Evolutionary conservation across 305 asterid species (phyloP), one percentile per base, ranked within the genome.

Genomic region (Ajuga reptans): DNA sequence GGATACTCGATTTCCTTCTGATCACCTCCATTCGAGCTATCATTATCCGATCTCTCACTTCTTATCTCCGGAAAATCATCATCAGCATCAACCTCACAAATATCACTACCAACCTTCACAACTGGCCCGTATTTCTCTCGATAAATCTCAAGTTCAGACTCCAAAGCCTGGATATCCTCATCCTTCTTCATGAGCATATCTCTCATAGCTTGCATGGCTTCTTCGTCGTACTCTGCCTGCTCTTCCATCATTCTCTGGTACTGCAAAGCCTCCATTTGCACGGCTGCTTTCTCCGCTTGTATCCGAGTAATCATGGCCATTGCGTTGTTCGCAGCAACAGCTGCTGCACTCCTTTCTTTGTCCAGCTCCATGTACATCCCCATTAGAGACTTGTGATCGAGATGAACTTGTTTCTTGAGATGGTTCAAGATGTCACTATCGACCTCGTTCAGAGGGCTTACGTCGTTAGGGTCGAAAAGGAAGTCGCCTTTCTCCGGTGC

Each of bases 201-300:
- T 64, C 81, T 83, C 90, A 87, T 72, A 16, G 84, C 74, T 71
- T 89, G 92, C 53, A 91, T 12, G 6, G 93, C 95, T 78, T 91
- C 96, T 54, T 89, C 89, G 33, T 91, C 98, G 16, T 89, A 91
- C 24, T 89, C 98, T 5, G 88, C 90, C 43, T 91, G 95, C 55
- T 91, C 98, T 63, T 91, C 98, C 96, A 91, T 89, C 98, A 91
- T 84, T 72, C 98, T 80, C 75, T 91, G 96, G 73, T 91, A 91
- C 80, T 91, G 96, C 47, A 87, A 76, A 5, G 96, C 96, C 83
- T 91, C 97, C 98, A 91, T 91, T 78, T 91, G 96, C 37, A 91
- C 91, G 5, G 96, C 88, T 0, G 96, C 96, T 66, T 91, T 91
- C 75, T 91, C 96, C 0, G 90, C 94, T 57, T 91, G 98, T 27